Evolutionary conservation across 352 stramenopile genomes (phyloP).

Genomic region (Aphanomyces euteiches): DNA sequence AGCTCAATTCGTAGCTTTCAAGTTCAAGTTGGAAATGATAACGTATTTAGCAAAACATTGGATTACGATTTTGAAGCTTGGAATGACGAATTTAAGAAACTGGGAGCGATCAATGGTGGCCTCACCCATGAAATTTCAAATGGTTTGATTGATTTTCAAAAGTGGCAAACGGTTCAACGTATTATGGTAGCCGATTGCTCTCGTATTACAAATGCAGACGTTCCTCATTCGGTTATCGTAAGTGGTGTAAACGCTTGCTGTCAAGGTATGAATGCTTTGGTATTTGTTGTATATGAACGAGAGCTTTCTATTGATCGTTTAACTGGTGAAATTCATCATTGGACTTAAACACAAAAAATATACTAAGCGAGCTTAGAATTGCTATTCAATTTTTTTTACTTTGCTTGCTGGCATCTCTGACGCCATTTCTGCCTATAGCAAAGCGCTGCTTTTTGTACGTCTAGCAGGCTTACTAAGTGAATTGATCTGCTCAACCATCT

Average conservation of each 20-base stretch:
- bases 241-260: constrained; percentile 10
- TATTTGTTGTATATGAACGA: constrained; percentile 14
- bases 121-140: constrained; percentile 30
- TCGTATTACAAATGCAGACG: constrained; percentile 21
- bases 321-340: constrained; percentile 7
- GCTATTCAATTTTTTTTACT: not conserved
- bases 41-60: constrained; percentile 35
- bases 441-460: not conserved
- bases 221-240: not conserved
- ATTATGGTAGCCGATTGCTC: constrained; percentile 32
- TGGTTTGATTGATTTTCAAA: constrained; percentile 33
- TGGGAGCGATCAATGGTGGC: constrained; percentile 34
- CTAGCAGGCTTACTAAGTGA: too few species aligned
- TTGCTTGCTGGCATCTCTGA: too few species aligned
- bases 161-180: constrained; percentile 15
- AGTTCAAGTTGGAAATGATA: constrained; percentile 35
- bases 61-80: constrained; percentile 34
- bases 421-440: too few species aligned
- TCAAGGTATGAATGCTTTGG: constrained; percentile 22
- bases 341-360: not conserved
- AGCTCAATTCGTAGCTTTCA: constrained; percentile 29
- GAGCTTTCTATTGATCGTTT: constrained; percentile 24
- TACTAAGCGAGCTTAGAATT: not conserved
- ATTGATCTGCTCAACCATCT: not conserved
- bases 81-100: constrained; percentile 31